phyloP scores from a whole-genome alignment of 139 green algal genomes.

The Axilococcus clingmanii region DNA sequence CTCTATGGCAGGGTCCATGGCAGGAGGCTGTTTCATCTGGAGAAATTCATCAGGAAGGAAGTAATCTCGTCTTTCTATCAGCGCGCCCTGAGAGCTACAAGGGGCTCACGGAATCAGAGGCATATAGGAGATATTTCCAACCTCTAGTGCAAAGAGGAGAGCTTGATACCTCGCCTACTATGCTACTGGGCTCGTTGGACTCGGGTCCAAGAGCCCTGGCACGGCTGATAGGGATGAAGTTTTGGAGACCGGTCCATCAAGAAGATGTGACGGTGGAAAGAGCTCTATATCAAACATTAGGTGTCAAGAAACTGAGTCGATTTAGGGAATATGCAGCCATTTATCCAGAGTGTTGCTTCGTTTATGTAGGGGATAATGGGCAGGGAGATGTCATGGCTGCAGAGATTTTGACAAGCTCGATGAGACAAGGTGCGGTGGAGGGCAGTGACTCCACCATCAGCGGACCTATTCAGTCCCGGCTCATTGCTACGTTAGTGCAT shows the following conservation, averaged over 20 bases:
- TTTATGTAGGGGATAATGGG: constrained; percentile 56
- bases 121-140: constrained; percentile 38
- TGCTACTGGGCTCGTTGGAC: constrained; percentile 43
- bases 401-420: constrained; percentile 29
- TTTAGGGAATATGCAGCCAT: constrained; percentile 38
- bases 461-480: constrained; percentile 2
- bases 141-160: constrained; percentile 30
- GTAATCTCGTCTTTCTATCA: constrained; percentile 48
- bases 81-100: constrained; percentile 46
- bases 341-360: constrained; percentile 48
- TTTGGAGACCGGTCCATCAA: background rate
- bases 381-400: constrained; percentile 52
- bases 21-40: too few species aligned
- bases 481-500: constrained; percentile 40
- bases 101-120: constrained; percentile 29
- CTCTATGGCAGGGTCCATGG: background rate
- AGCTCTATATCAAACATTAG: constrained; percentile 34
- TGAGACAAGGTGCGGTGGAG: constrained; percentile 11
- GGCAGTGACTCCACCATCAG: constrained; percentile 2
- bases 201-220: constrained; percentile 27
- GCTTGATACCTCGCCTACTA: constrained; percentile 35
- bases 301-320: constrained; percentile 36
- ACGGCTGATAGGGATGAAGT: background rate
- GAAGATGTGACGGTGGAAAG: background rate
- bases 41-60: constrained; percentile 25